Evolutionary conservation across 768 basidiomycete species (phyloP).

Genomic region (Tylopilus sp.): DNA sequence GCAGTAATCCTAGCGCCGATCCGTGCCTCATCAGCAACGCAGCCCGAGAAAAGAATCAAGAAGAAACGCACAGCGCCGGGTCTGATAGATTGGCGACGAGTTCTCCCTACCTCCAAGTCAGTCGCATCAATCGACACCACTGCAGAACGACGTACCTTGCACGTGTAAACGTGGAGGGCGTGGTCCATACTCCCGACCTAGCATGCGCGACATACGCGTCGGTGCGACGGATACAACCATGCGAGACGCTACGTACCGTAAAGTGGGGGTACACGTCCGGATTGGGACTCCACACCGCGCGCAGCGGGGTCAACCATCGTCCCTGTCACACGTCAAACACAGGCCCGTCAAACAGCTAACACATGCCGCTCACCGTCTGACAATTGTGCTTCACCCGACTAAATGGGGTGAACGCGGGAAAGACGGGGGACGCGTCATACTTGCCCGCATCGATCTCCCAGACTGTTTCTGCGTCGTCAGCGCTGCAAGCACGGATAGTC

Average conservation of each 20-base stretch:
- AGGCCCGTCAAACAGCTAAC: neutral
- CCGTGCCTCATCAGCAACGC: too few species aligned
- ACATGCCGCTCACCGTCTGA: conserved; percentile 59
- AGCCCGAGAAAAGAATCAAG: neutral
- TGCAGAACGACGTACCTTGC: conserved; percentile 47
- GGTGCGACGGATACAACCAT: neutral
- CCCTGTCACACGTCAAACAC: conserved; percentile 45
- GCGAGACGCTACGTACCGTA: conserved; percentile 47
- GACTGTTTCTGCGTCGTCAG: conserved; percentile 42
- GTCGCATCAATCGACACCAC: too few species aligned
- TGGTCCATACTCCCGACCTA: conserved; percentile 81
- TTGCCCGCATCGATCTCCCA: conserved; percentile 65
- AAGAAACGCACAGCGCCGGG: conserved; percentile 43
- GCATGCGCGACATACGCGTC: neutral
- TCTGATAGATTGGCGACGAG: conserved; percentile 62
- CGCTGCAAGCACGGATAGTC: neutral
- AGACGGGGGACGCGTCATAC: conserved; percentile 45
- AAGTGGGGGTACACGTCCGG: conserved; percentile 81
- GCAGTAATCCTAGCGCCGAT: conserved; percentile 67
- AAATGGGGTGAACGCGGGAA: conserved; percentile 65
- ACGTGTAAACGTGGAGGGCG: conserved; percentile 68
- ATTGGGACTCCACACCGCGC: conserved; percentile 77
- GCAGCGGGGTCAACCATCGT: conserved; percentile 75
- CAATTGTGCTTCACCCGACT: conserved; percentile 66
- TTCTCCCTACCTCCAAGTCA: too few species aligned